These are phyloP conservation scores for Fusarium buxicola DNA, from an alignment of 2,329 filamentous ascomycete genomes.

Conservation along the genomic window DNA sequence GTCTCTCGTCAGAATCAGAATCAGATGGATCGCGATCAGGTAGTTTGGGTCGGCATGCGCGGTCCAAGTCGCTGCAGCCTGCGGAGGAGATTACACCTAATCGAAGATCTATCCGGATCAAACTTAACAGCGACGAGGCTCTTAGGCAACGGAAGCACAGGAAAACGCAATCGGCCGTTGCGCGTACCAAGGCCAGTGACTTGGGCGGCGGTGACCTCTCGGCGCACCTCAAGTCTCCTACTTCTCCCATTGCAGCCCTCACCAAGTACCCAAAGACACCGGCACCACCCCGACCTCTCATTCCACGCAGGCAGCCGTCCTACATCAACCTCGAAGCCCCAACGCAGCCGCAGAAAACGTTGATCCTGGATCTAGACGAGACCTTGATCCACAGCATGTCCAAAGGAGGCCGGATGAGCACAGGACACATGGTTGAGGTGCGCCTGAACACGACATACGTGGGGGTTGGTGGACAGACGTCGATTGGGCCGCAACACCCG, in stretches of 20 bases:
- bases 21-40: constrained; percentile 59
- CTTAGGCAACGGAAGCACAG: constrained; percentile 78
- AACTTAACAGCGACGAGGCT: constrained; percentile 84
- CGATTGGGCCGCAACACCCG: constrained; percentile 79
- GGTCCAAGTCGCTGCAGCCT: constrained; percentile 71
- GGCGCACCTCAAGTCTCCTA: constrained; percentile 92
- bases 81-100: constrained; percentile 73
- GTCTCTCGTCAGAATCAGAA: constrained; percentile 78
- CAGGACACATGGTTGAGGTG: constrained; percentile 98
- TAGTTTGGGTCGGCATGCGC: constrained; percentile 61
- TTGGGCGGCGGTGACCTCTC: constrained; percentile 66
- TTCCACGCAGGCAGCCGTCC: constrained; percentile 89
- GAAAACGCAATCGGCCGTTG: constrained; percentile 65
- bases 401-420: constrained; percentile 94
- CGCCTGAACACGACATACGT: constrained; percentile 81
- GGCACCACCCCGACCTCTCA: constrained; percentile 87
- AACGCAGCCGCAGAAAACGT: constrained; percentile 81
- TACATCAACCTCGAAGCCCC: constrained; percentile 75
- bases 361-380: constrained; percentile 96
- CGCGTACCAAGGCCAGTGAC: constrained; percentile 56
- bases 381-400: constrained; percentile 98
- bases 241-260: constrained; percentile 80
- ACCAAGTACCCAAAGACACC: constrained; percentile 93
- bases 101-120: constrained; percentile 89
- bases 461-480: constrained; percentile 74